phyloP scores from a whole-genome alignment of 2,329 filamentous ascomycete genomes.

The Arachnomyces sp. region DNA sequence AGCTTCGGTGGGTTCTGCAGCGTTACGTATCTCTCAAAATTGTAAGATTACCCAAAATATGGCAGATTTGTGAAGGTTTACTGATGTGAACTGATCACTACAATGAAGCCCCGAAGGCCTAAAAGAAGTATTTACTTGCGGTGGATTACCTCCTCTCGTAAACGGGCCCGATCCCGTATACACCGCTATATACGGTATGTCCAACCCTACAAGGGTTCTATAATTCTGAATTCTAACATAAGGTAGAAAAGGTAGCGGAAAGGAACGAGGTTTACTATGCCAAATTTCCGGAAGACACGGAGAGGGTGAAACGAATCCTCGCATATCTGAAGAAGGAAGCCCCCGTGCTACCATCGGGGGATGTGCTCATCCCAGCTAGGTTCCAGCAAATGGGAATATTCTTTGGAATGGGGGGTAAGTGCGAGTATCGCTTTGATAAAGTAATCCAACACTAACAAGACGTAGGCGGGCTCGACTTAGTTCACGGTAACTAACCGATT shows the following conservation, averaged over 20 bases:
- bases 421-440: neutral
- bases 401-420: constrained; percentile 64
- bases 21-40: constrained; percentile 74
- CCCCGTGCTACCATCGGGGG: constrained; percentile 63
- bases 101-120: constrained; percentile 57
- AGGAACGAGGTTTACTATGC: constrained; percentile 72
- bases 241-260: constrained; percentile 51
- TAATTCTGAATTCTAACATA: neutral
- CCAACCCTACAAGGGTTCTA: neutral
- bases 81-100: constrained; percentile 1
- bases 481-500: constrained; percentile 49
- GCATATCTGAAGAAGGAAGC: constrained; percentile 54
- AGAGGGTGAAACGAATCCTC: constrained; percentile 58
- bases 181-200: constrained; percentile 51
- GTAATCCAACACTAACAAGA: constrained; percentile 11
- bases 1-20: constrained; percentile 86
- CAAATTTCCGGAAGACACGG: constrained; percentile 76
- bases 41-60: constrained; percentile 30
- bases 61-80: neutral
- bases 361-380: constrained; percentile 60
- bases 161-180: constrained; percentile 68
- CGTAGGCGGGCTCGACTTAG: constrained; percentile 56
- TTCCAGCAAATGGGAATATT: constrained; percentile 69
- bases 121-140: constrained; percentile 74
- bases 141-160: constrained; percentile 71